Base-by-base conservation (phyloP, 2,329 filamentous ascomycete species). In the Trichophyton verrucosum region DNA sequence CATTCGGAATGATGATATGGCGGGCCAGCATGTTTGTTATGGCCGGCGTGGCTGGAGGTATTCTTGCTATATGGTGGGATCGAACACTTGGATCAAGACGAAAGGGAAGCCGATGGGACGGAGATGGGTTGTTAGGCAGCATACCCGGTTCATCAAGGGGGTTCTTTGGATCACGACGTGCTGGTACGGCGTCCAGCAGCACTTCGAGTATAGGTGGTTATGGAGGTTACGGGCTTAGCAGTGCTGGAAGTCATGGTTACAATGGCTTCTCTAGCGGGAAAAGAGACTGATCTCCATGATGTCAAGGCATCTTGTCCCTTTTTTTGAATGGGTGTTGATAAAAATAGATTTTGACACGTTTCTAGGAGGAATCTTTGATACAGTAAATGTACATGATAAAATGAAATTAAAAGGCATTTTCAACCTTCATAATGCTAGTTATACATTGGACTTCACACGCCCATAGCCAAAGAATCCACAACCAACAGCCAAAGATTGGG, bases 211-310 rank as follows among this genome's bases (percentile, higher is more conserved):
- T 80, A 64, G 82, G 78, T 74, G 76, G 79, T 59, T 82, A 85
- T 72, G 82, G 82, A 49, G 79, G 78, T 57, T 82, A 83, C 67
- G 75, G 79, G 65, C 69, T 76, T 65, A 68, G 71, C 60, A 69
- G 68, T n/a, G 65, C 68, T 69, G 64, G 59, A 58, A 68, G 64
- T 20, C 57, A 63, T 20, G 64, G 64, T 1, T 63, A 64, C 58
- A 65, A 65, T 38, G 73, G 73, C 3, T 74, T 74, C 63, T 61
- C 67, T n/a, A 68, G 63, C 36, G 75, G 75, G 27, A 77, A 77
- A 65, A 74, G 69, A 60, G 75, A 77, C 65, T 77, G 65, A 74
- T 62, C 27, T 17, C 17, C 11, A 42, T n/a, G 38, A n/a, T 42
- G 38, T 7, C 27, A 38, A 38, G 3, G 15, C n/a, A 20, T 44